These are phyloP conservation scores for Penicillium brasilianum DNA, from an alignment of 2,329 filamentous ascomycete genomes.

Conservation along the genomic window DNA sequence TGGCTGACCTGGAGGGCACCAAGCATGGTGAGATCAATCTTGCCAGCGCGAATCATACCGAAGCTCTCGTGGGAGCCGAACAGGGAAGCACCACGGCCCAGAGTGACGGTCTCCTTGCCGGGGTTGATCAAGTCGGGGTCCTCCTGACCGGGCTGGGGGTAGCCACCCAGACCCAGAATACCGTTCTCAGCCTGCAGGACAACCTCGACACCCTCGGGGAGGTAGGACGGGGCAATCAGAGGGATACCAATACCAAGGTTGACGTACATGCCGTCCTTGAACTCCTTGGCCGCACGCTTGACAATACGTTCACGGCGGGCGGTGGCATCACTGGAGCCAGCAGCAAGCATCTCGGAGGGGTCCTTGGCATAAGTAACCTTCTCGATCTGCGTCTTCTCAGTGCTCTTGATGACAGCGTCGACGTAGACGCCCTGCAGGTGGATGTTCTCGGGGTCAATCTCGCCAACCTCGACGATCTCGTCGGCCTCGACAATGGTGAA, in stretches of 20 bases:
- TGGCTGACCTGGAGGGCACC: slow-evolving; percentile 82
- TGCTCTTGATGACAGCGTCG: slow-evolving; percentile 77
- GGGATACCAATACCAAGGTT: slow-evolving; percentile 87
- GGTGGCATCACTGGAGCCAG: slow-evolving; percentile 65
- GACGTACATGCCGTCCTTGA: slow-evolving; percentile 89
- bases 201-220: slow-evolving; percentile 71
- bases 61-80: slow-evolving; percentile 85
- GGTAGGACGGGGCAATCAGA: slow-evolving; percentile 76
- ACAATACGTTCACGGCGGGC: slow-evolving; percentile 82
- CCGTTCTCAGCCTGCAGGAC: slow-evolving; percentile 89
- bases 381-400: slow-evolving; percentile 73
- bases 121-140: slow-evolving; percentile 85
- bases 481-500: slow-evolving; percentile 84
- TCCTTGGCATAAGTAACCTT: slow-evolving; percentile 78
- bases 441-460: slow-evolving; percentile 73
- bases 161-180: slow-evolving; percentile 80
- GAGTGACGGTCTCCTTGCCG: slow-evolving; percentile 84
- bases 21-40: slow-evolving; percentile 82
- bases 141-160: slow-evolving; percentile 70
- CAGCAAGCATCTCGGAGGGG: slow-evolving; percentile 54
- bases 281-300: slow-evolving; percentile 76
- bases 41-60: slow-evolving; percentile 83
- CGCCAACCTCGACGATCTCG: slow-evolving; percentile 76
- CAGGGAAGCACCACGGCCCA: slow-evolving; percentile 73
- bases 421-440: slow-evolving; percentile 86